A percentile compares a stretch with the other conserved stretches of the same genome.
Evolutionary conservation across 78 protist species (phyloP).

Genomic region (Dictyostelium firmibasis): DNA sequence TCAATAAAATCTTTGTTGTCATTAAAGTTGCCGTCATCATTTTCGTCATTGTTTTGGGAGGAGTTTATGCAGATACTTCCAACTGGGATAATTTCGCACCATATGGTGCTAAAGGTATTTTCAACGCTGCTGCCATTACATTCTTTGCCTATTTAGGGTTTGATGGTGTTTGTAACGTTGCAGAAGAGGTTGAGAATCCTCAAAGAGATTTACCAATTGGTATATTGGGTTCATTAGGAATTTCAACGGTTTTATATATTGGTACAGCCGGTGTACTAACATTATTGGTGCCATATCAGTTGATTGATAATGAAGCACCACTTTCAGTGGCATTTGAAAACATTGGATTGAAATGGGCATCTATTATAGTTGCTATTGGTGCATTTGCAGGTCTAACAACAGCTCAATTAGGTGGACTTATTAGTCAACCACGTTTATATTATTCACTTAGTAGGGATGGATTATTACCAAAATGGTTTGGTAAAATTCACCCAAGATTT

Average conservation of each 20-base stretch:
- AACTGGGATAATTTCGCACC: conserved; percentile 78
- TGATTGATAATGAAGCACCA: conserved; percentile 73
- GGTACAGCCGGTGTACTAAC: conserved; percentile 36
- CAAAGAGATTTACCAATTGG: conserved; percentile 84
- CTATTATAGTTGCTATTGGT: conserved; percentile 64
- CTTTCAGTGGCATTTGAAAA: conserved; percentile 53
- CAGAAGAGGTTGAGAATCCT: conserved; percentile 82
- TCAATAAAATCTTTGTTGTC: conserved; percentile 59
- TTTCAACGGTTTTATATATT: conserved; percentile 66
- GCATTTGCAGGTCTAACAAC: conserved; percentile 76
- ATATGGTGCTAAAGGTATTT: conserved; percentile 56
- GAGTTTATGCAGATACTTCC: conserved; percentile 37
- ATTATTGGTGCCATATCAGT: conserved; percentile 63
- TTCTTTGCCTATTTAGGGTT: conserved; percentile 86
- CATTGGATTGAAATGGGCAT: conserved; percentile 71
- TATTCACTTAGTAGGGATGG: conserved; percentile 57
- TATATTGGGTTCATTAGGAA: conserved; percentile 62
- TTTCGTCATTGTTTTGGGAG: conserved; percentile 59
- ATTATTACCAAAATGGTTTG: conserved; percentile 67
- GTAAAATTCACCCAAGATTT: conserved; percentile 51
- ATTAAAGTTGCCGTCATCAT: conserved; percentile 64
- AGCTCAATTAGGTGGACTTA: conserved; percentile 51
- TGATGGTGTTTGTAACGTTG: conserved; percentile 79
- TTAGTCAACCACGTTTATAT: conserved; percentile 58
- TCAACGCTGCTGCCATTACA: conserved; percentile 71